A percentile compares a stretch with the other conserved stretches of the same genome.
Evolutionary conservation across 768 basidiomycete species (phyloP).

Genomic region (Tricholoma terreum): DNA sequence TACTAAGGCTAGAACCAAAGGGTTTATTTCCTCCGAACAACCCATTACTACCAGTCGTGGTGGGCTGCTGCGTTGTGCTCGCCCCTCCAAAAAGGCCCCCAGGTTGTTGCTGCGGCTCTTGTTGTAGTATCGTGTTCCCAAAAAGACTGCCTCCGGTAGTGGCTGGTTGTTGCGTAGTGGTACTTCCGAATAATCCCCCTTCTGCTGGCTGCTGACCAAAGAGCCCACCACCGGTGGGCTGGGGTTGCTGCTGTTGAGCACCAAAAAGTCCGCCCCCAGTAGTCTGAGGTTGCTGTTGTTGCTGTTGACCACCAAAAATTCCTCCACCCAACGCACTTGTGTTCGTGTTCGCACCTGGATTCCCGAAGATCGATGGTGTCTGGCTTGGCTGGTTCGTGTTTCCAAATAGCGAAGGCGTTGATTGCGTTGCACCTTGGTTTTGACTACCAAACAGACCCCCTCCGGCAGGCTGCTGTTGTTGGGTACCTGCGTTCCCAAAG

Average conservation of each 20-base stretch:
- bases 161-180: conserved; percentile 14
- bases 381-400: conserved; percentile 11
- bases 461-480: conserved; percentile 23
- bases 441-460: conserved; percentile 28
- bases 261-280: conserved; percentile 25
- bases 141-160: conserved; percentile 27
- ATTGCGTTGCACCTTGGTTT: conserved; percentile 12
- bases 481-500: conserved; percentile 25
- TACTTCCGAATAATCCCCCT: conserved; percentile 26
- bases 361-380: conserved; percentile 15
- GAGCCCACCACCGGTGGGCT: conserved; percentile 15
- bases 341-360: conserved; percentile 5
- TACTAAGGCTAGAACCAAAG: conserved; percentile 22
- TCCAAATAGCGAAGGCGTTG: conserved; percentile 11
- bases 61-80: conserved; percentile 6
- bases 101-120: conserved; percentile 16
- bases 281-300: conserved; percentile 20
- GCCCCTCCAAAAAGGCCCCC: conserved; percentile 31
- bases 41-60: conserved; percentile 6
- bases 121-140: conserved; percentile 19
- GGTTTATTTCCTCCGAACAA: conserved; percentile 16
- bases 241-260: conserved; percentile 16
- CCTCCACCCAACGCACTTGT: conserved; percentile 12
- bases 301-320: conserved; percentile 19
- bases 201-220: conserved; percentile 19